Conservation (phyloP, 306 rosid genomes). For the Lathyrus oleraceus region DNA sequence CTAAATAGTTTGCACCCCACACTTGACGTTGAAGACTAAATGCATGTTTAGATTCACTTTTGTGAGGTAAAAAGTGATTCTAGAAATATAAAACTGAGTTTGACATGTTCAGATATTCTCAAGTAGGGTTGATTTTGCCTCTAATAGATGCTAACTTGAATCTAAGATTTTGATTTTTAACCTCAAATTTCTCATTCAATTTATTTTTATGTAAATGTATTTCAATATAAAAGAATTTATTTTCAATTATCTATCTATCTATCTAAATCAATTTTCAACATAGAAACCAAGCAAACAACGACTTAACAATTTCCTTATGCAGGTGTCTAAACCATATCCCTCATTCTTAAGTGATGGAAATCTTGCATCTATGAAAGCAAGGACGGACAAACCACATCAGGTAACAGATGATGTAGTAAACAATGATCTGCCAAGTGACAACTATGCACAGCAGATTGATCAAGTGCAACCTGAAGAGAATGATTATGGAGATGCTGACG, state of each 20-base stretch:
- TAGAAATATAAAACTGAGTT: not conserved
- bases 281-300: not conserved
- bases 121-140: not conserved
- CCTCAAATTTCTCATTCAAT: not conserved
- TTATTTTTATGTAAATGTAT: not conserved
- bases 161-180: not conserved
- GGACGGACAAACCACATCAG: conserved; percentile 19
- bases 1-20: not conserved
- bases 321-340: conserved; percentile 76
- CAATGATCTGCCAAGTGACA: not conserved
- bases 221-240: not conserved
- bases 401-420: not conserved
- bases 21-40: conserved; percentile 15
- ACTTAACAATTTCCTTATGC: conserved; percentile 26
- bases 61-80: not conserved
- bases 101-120: not conserved
- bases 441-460: conserved; percentile 18
- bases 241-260: not conserved
- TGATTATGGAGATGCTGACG: conserved; percentile 18
- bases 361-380: conserved; percentile 51
- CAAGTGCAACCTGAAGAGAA: conserved; percentile 38
- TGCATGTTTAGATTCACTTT: not conserved
- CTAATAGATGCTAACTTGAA: not conserved
- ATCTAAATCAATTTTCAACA: not conserved
- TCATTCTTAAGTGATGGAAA: conserved; percentile 70